Base-by-base conservation (phyloP, 345 rosid genomes). In the Turnera subulata region DNA sequence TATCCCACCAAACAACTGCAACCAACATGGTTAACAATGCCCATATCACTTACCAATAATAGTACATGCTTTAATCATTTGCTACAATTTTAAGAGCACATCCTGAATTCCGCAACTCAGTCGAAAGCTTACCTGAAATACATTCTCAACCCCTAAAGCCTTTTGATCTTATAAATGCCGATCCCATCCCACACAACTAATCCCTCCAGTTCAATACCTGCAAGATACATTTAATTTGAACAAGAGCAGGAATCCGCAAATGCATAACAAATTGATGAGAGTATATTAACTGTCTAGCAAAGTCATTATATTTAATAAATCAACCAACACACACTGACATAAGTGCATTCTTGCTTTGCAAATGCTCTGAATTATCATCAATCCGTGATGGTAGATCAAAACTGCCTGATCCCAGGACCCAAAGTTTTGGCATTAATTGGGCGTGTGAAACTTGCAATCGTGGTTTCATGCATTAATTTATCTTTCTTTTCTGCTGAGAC, bases 171-270 rank as follows among this genome's bases (percentile, higher is more conserved):
- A 89, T 80, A 74, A 86, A 93, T 16, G 99, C 96, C 13, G 94
- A 93, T 22, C 96, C 98, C 91, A 89, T 86, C 85, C 89, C 98
- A 79, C 98, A 92, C 66, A n/a, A n/a, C 98, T 78, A 66, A 92
- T 92, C 55, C 98, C 98, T 46, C 96, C 97, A 17, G 98, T 89
- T 75, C 99, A 93, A 74, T 89, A 93, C 99, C 99, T 89, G 55
- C 22, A 73, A 54, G 21, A 49, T 24, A 52, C 24, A 29, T 0
- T 1, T 37, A 32, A 47, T 12, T 15, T 44, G 22, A 53, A 4
- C 53, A 22, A 1, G 32, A n/a, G 38, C 7, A 42, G 16, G n/a
- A 42, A 42, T 42, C 0, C 7, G 4, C 12, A n/a, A n/a, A n/a
- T n/a, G n/a, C n/a, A n/a, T n/a, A n/a, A 62, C 26, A 20, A 60